phyloP scores from a whole-genome alignment of 345 rosid genomes.

The Eutrema japonicum region DNA sequence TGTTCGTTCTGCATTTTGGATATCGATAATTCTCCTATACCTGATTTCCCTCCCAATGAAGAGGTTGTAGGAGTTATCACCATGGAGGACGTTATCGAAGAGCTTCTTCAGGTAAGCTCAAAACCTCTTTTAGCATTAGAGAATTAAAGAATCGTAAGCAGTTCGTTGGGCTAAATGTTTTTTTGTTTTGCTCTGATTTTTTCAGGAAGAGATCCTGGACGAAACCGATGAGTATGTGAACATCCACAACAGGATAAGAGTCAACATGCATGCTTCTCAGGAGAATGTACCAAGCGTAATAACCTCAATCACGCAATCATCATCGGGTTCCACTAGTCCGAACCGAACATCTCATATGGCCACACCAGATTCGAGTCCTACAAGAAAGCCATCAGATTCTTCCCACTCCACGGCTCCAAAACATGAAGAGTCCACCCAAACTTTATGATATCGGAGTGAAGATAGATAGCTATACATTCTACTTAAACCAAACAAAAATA shows the following conservation, averaged over 20 bases:
- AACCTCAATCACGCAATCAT: constrained; percentile 44
- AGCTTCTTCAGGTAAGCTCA: constrained; percentile 85
- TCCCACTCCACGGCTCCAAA: not conserved
- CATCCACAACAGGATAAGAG: constrained; percentile 88
- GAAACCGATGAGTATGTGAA: constrained; percentile 96
- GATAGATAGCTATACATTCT: not conserved
- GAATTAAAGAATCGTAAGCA: not conserved
- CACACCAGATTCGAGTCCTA: constrained; percentile 42
- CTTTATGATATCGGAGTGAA: constrained; percentile 2
- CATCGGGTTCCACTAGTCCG: constrained; percentile 44
- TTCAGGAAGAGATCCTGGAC: constrained; percentile 94
- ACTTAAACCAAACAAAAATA: too few relatives aligned
- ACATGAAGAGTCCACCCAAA: constrained; percentile 1
- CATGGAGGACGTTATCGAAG: constrained; percentile 98
- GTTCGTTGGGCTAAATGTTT: not conserved
- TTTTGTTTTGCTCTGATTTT: constrained; percentile 23
- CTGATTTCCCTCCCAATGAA: constrained; percentile 68
- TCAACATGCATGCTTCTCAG: constrained; percentile 77
- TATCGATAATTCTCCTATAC: constrained; percentile 69
- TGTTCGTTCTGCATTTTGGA: constrained; percentile 92
- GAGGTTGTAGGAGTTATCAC: constrained; percentile 89
- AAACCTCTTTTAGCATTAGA: not conserved
- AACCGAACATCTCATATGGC: constrained; percentile 33
- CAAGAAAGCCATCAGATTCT: constrained; percentile 23
- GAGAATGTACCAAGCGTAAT: constrained; percentile 51